These are phyloP conservation scores for Fomitopsis betulina DNA, from an alignment of 1,284 basidiomycete species.

Conservation along the genomic window DNA sequence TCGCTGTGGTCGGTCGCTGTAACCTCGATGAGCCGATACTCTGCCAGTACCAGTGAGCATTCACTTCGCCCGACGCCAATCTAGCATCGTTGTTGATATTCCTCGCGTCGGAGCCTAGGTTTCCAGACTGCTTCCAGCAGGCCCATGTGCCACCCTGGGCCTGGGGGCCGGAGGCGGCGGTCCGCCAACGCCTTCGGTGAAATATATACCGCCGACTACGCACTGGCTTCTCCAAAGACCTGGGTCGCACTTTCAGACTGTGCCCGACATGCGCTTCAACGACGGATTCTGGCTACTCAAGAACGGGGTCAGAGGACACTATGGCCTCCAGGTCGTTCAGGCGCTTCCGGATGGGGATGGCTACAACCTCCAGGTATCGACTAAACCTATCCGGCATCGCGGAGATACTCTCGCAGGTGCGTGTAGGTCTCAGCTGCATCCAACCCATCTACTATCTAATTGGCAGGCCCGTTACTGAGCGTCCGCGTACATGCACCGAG, in stretches of 20 bases:
- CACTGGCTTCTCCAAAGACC: background rate
- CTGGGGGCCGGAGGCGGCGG: slow-evolving; percentile 4
- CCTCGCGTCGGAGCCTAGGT: background rate
- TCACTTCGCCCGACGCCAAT: background rate
- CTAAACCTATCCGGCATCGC: slow-evolving; percentile 59
- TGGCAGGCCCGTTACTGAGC: slow-evolving; percentile 51
- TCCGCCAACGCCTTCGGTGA: background rate
- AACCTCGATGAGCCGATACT: too few species aligned
- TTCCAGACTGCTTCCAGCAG: background rate
- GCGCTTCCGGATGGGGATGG: slow-evolving; percentile 38
- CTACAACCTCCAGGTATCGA: slow-evolving; percentile 58
- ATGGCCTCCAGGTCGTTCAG: slow-evolving; percentile 52
- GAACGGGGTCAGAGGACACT: slow-evolving; percentile 57
- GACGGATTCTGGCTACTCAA: slow-evolving; percentile 71
- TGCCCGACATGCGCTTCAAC: slow-evolving; percentile 31
- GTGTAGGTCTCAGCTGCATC: slow-evolving; percentile 10
- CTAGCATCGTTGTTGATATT: background rate
- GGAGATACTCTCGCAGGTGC: slow-evolving; percentile 66
- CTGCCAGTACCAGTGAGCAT: too few species aligned
- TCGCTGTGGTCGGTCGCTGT: too few species aligned
- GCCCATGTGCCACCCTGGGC: slow-evolving; percentile 4
- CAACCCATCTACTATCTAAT: slow-evolving; percentile 16
- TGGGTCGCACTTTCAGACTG: background rate
- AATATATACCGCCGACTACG: background rate
- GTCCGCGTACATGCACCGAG: slow-evolving; percentile 61